Conservation (phyloP, 768 basidiomycete genomes). For the Hygrophoropsis aurantiaca region DNA sequence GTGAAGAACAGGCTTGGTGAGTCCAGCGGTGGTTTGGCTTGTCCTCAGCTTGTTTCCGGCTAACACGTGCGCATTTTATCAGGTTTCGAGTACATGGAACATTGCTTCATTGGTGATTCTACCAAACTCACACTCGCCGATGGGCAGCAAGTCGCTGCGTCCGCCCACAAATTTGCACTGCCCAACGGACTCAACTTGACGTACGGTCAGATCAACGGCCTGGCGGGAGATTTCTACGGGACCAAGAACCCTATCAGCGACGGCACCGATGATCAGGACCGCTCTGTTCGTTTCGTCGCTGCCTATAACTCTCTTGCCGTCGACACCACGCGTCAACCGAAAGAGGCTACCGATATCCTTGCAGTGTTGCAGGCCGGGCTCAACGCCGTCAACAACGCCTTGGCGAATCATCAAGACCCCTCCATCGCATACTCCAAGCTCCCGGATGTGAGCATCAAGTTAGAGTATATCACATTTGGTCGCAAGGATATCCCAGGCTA, state of each 20-base stretch:
- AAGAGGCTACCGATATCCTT: slow-evolving; percentile 11
- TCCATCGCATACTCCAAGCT: slow-evolving; percentile 10
- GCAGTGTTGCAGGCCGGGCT: slow-evolving; percentile 9
- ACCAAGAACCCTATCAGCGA: slow-evolving; percentile 14
- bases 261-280: slow-evolving; percentile 5
- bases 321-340: slow-evolving; percentile 5
- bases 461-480: slow-evolving; percentile 3
- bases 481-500: slow-evolving; percentile 9
- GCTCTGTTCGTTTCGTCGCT: slow-evolving; percentile 5
- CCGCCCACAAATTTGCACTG: slow-evolving; percentile 8
- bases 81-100: slow-evolving; percentile 10
- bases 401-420: slow-evolving; percentile 4
- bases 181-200: slow-evolving; percentile 9
- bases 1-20: too few relatives aligned
- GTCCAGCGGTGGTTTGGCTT: too few relatives aligned
- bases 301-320: slow-evolving; percentile 13
- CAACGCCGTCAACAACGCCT: slow-evolving; percentile 11
- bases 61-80: too few relatives aligned
- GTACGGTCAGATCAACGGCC: slow-evolving; percentile 17
- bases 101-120: slow-evolving; percentile 14
- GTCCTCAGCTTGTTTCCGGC: too few relatives aligned
- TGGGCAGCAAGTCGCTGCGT: slow-evolving; percentile 7
- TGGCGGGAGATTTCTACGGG: slow-evolving; percentile 17
- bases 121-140: slow-evolving; percentile 9
- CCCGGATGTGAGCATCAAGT: slow-evolving; percentile 6